Evolutionary conservation across 2,329 filamentous ascomycete species (phyloP).

Genomic region (Falciphora oryzae): DNA sequence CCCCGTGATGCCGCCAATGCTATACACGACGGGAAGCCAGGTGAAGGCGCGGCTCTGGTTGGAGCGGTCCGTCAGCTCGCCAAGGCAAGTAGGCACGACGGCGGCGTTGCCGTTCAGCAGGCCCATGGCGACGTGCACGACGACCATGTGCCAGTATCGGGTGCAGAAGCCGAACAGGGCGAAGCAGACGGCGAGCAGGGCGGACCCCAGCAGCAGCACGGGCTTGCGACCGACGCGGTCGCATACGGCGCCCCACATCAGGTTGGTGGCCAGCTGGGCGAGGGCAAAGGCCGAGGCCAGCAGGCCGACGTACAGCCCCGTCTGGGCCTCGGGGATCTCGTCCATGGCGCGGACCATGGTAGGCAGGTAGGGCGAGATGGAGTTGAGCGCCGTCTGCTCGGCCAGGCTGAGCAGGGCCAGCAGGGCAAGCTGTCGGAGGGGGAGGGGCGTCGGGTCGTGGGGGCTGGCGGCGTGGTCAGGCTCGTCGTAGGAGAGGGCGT

Average conservation of each 20-base stretch:
- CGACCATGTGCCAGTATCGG: conserved; percentile 74
- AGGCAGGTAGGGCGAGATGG: conserved; percentile 90
- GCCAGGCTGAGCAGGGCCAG: conserved; percentile 84
- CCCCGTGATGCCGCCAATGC: conserved; percentile 86
- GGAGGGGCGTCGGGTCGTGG: conserved; percentile 58
- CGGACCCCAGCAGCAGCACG: conserved; percentile 73
- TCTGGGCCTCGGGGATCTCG: conserved; percentile 63
- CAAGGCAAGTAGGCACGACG: conserved; percentile 86
- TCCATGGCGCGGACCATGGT: conserved; percentile 86
- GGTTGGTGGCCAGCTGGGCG: conserved; percentile 87
- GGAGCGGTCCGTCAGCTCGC: conserved; percentile 89
- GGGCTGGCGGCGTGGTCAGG: conserved; percentile 29
- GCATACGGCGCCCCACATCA: conserved; percentile 82
- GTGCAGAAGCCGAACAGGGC: conserved; percentile 80
- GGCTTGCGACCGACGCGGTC: conserved; percentile 77
- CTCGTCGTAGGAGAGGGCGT: conserved; percentile 26
- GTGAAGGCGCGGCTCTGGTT: conserved; percentile 94
- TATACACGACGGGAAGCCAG: conserved; percentile 94
- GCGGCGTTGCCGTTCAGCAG: conserved; percentile 92
- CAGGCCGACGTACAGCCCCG: conserved; percentile 82
- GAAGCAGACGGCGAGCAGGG: conserved; percentile 78
- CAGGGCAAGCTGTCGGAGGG: conserved; percentile 74
- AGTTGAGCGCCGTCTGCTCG: conserved; percentile 95
- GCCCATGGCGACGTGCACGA: conserved; percentile 87
- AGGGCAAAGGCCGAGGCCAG: conserved; percentile 89